Evolutionary conservation across 116 monocot species (phyloP), one percentile per base, ranked within the genome.

Genomic region (Zostera marina): DNA sequence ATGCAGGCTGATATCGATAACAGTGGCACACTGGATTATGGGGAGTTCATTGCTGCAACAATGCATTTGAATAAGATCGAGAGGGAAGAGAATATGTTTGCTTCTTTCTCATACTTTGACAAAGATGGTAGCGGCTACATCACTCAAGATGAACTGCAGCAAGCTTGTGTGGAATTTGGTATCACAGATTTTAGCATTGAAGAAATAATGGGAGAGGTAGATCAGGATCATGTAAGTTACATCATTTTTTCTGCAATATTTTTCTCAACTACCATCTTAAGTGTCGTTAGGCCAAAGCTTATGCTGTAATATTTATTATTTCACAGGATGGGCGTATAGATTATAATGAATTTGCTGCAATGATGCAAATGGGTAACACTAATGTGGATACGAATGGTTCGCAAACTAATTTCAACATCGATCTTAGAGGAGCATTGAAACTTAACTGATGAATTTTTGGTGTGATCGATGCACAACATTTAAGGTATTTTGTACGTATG

Each of bases 331-430:
- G 87, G 10, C 68, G 87, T 42, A 87, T 87, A 63, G 87, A 87
- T 64, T 87, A 87, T 68, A 87, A 76, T 67, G 87, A 87, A 43
- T 87, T 87, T 73, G 87, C 74, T 13, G 70, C 68, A 39, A 87
- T 87, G 87, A 87, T 87, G 87, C 87, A 87, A 9, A 79, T 72
- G 68, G 87, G 87, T 65, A 82, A 87, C 74, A 70, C 69, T 25
- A 65, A 52, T 55, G 47, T 74, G 41, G 74, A 77, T 52, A 66
- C 53, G 64, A 74, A 82, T 53, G 73, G 57, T 44, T 53, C 43
- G 24, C 75, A 78, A 45, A 62, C 52, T 41, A 70, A 63, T 23
- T 63, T 66, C 45, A 72, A 72, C 54, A 70, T 79, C 76, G 82
- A 82, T 46, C 72, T 87, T 69, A 73, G 79, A 68, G 79, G 79